Evolutionary conservation across 2,329 filamentous ascomycete genomes (phyloP).

Genomic region (Sporothrix protearum): DNA sequence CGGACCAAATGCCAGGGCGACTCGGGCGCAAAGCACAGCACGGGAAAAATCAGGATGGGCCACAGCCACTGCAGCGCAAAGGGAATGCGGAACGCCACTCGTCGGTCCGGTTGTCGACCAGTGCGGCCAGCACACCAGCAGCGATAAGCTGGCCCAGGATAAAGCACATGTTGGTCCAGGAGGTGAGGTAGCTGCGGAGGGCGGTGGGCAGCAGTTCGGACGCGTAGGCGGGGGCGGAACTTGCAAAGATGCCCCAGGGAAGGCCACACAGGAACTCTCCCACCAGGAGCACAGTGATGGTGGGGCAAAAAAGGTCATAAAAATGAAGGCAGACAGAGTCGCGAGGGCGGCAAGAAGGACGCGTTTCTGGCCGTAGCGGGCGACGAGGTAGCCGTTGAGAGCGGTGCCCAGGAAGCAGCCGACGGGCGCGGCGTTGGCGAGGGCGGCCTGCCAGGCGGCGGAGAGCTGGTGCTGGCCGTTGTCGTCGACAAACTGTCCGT

Average conservation of each 20-base stretch:
- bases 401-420: conserved; percentile 50
- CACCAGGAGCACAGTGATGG: conserved; percentile 38
- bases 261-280: conserved; percentile 47
- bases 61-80: conserved; percentile 36
- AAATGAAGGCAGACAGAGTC: conserved; percentile 42
- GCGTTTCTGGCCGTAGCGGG: conserved; percentile 43
- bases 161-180: conserved; percentile 48
- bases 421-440: conserved; percentile 39
- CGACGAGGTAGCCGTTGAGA: conserved; percentile 47
- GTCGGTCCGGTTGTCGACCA: conserved; percentile 33
- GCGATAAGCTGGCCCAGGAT: conserved; percentile 40
- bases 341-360: conserved; percentile 44
- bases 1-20: conserved; percentile 48
- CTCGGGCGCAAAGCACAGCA: conserved; percentile 44
- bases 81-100: conserved; percentile 42
- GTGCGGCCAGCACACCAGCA: conserved; percentile 40
- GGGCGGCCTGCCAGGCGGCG: conserved; percentile 49
- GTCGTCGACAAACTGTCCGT: conserved; percentile 33
- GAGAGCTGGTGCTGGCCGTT: conserved; percentile 40
- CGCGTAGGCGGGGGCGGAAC: conserved; percentile 42
- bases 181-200: conserved; percentile 41
- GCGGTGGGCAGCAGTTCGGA: conserved; percentile 37
- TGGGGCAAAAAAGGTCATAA: conserved; percentile 46
- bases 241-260: conserved; percentile 32
- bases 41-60: conserved; percentile 41